Evolutionary conservation across 1,284 basidiomycete species (phyloP).

Genomic region (Melampsora abietis-canadensis): DNA sequence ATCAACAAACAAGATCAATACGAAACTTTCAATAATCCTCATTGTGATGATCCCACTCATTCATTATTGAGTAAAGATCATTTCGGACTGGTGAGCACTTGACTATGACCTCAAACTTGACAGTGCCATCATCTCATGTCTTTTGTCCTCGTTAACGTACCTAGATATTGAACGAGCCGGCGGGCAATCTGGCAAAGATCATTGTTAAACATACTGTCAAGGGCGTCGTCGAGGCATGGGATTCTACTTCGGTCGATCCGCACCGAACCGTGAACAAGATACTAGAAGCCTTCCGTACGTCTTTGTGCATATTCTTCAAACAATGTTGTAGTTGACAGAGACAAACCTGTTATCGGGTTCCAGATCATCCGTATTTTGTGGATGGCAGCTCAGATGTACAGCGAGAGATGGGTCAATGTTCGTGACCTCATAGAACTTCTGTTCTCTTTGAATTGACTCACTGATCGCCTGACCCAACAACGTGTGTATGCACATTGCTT

Average conservation of each 20-base stretch:
- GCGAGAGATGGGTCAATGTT: slow-evolving; percentile 43
- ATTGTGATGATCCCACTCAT: slow-evolving; percentile 53
- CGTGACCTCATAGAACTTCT: neutral
- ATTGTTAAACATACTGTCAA: slow-evolving; percentile 63
- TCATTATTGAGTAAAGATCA: slow-evolving; percentile 53
- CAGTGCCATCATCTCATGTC: neutral
- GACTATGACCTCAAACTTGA: too few species aligned
- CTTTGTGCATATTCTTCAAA: neutral
- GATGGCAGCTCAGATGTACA: slow-evolving; percentile 43
- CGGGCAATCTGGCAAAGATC: slow-evolving; percentile 54
- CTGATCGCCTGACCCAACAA: too few species aligned
- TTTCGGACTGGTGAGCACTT: slow-evolving; percentile 46
- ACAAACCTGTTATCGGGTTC: neutral
- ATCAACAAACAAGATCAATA: slow-evolving; percentile 44
- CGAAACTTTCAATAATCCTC: slow-evolving; percentile 44
- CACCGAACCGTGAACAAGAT: slow-evolving; percentile 35
- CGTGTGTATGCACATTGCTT: neutral
- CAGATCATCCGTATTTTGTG: slow-evolving; percentile 43
- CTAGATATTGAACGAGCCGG: slow-evolving; percentile 53
- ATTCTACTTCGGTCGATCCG: slow-evolving; percentile 41
- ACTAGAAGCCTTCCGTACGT: slow-evolving; percentile 42
- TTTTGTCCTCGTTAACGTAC: neutral
- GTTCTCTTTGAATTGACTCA: neutral
- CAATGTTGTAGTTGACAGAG: neutral
- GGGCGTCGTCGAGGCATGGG: slow-evolving; percentile 75